Percentiles rank a stretch among this genome's conserved stretches.
Conservation (phyloP, 495 filamentous ascomycete genomes). For the Penicillium antarcticum region DNA sequence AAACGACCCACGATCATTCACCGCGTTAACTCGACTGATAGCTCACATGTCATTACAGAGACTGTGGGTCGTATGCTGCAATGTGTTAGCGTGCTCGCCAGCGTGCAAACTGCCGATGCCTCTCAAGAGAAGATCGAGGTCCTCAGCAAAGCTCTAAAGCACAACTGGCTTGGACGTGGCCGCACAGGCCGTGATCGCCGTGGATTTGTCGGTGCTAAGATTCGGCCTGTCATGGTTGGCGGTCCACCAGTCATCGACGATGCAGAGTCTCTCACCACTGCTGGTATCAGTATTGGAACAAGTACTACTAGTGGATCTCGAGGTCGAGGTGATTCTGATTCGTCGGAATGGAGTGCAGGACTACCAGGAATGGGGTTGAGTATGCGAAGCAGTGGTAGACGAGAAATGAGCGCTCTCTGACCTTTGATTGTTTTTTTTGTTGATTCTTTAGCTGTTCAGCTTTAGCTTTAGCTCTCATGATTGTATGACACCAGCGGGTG, state of each 20-base stretch:
- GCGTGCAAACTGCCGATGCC: conserved; percentile 69
- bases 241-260: conserved; percentile 21
- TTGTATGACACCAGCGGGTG: conserved; percentile 1
- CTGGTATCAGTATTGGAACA: conserved; percentile 24
- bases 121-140: conserved; percentile 76
- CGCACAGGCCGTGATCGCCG: conserved; percentile 84
- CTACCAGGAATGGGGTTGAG: conserved; percentile 16
- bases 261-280: conserved; percentile 23
- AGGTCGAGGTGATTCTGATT: conserved; percentile 21
- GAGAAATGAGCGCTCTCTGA: conserved; percentile 35
- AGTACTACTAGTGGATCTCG: conserved; percentile 22
- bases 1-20: conserved; percentile 43
- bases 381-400: conserved; percentile 23
- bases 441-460: conserved; percentile 3
- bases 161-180: conserved; percentile 93
- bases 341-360: conserved; percentile 25
- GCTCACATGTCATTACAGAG: conserved; percentile 81
- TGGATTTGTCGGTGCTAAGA: conserved; percentile 77
- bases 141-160: conserved; percentile 79
- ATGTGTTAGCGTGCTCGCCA: conserved; percentile 86
- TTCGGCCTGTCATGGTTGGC: conserved; percentile 38
- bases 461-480: conserved; percentile 1
- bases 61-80: conserved; percentile 95
- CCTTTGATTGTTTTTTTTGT: not conserved
- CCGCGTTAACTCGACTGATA: conserved; percentile 47